Percentiles rank a stretch among this genome's conserved stretches.
Evolutionary conservation across 805 yeast species (phyloP).

Genomic region (Sugiyamaella smithiae): DNA sequence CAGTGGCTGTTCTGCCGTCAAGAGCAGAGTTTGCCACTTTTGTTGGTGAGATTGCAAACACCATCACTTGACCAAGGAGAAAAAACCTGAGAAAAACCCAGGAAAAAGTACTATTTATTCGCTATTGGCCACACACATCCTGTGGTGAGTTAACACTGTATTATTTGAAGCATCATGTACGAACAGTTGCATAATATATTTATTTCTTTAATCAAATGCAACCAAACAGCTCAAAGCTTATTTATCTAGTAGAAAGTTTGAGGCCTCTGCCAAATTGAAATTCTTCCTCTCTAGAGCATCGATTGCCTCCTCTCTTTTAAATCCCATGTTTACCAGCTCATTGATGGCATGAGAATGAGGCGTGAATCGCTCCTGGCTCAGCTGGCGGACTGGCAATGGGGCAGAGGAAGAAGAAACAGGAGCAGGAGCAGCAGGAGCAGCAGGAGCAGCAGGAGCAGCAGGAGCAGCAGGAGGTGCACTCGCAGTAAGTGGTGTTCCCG

Average conservation of each 20-base stretch:
- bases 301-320: constrained; percentile 59
- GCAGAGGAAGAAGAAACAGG: constrained; percentile 12
- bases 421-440: constrained; percentile 13
- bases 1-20: constrained; percentile 14
- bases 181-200: neutral
- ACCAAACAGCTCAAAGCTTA: neutral
- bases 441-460: constrained; percentile 9
- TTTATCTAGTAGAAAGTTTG: constrained; percentile 70
- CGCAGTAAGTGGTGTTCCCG: constrained; percentile 11
- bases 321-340: constrained; percentile 89
- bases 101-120: no score
- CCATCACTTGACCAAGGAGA: neutral
- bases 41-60: neutral
- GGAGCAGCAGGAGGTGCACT: constrained; percentile 1
- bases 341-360: constrained; percentile 58
- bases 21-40: constrained; percentile 15
- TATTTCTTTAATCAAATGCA: neutral
- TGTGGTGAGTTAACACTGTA: no score
- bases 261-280: constrained; percentile 84
- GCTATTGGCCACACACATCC: no score
- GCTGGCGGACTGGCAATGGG: constrained; percentile 8
- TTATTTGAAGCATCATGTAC: no score
- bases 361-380: constrained; percentile 9
- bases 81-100: no score
- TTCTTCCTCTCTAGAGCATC: constrained; percentile 65